Evolutionary conservation across 1,139 yeast genomes (phyloP).

Genomic region (Diutina siamensis): DNA sequence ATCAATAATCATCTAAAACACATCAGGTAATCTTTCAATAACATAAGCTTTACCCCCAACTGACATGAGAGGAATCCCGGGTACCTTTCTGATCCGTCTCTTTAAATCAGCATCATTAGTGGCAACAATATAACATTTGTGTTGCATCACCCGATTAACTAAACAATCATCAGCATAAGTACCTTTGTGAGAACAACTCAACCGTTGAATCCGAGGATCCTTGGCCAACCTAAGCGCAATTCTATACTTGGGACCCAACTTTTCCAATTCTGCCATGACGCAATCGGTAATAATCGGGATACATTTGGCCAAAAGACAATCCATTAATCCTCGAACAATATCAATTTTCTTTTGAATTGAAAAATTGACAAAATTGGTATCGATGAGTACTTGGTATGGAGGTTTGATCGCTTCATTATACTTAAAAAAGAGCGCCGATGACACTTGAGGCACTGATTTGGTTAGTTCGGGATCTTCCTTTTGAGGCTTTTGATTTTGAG

Average conservation of each 20-base stretch:
- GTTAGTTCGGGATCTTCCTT: conserved; percentile 72
- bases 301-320: conserved; percentile 85
- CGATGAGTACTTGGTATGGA: conserved; percentile 89
- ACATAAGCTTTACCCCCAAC: conserved; percentile 91
- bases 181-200: conserved; percentile 86
- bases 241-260: conserved; percentile 86
- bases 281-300: conserved; percentile 94
- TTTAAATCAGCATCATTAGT: conserved; percentile 98
- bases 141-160: conserved; percentile 86
- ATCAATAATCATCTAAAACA: conserved; percentile 34
- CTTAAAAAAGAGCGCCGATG: conserved; percentile 91
- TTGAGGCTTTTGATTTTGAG: conserved; percentile 16
- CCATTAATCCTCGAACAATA: conserved; percentile 92
- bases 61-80: conserved; percentile 97
- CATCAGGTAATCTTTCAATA: conserved; percentile 90
- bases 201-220: conserved; percentile 81
- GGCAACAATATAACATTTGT: conserved; percentile 93
- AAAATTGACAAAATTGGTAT: conserved; percentile 93
- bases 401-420: conserved; percentile 90
- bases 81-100: conserved; percentile 79
- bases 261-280: conserved; percentile 95
- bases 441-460: conserved; percentile 82
- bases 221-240: conserved; percentile 87
- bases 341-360: conserved; percentile 93
- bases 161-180: conserved; percentile 98